Percentiles rank a stretch among this genome's conserved stretches.
phyloP scores from a whole-genome alignment of 2,329 filamentous ascomycete species.

The Ampelomyces quisqualis region DNA sequence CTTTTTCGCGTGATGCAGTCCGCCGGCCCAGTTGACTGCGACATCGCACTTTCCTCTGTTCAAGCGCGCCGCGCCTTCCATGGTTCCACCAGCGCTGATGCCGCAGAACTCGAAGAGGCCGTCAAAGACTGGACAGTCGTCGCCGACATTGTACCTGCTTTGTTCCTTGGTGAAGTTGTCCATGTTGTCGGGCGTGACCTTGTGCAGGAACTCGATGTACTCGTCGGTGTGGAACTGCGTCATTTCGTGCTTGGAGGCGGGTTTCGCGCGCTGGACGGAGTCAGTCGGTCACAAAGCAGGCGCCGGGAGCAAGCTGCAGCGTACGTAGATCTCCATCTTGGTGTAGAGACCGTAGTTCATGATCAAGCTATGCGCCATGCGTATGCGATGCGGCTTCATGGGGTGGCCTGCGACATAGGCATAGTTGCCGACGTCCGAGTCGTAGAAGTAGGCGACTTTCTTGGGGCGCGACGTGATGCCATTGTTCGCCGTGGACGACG shows the following conservation, averaged over 20 bases:
- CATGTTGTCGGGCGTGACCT: conserved; percentile 98
- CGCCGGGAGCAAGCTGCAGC: conserved; percentile 20
- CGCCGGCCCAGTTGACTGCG: conserved; percentile 72
- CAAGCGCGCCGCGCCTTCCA: conserved; percentile 69
- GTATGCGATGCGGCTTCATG: conserved; percentile 68
- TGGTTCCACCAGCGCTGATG: conserved; percentile 68
- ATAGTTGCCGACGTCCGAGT: conserved; percentile 97
- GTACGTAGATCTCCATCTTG: conserved; percentile 70
- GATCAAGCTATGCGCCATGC: conserved; percentile 64
- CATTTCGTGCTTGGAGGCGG: conserved; percentile 68
- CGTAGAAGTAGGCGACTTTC: conserved; percentile 97
- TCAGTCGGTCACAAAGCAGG: conserved; percentile 9
- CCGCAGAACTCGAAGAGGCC: conserved; percentile 70
- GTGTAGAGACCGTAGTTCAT: conserved; percentile 75
- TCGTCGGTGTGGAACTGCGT: conserved; percentile 73
- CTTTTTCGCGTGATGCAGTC: conserved; percentile 94
- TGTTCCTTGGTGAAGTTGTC: conserved; percentile 89
- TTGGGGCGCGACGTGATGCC: conserved; percentile 52
- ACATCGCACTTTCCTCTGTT: conserved; percentile 69
- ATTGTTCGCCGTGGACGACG: conserved; percentile 14
- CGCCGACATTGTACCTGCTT: conserved; percentile 70
- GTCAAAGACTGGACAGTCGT: conserved; percentile 65
- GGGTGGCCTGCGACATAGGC: conserved; percentile 79
- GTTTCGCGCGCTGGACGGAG: conserved; percentile 46
- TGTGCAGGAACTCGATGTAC: conserved; percentile 71